Evolutionary conservation across 1,139 yeast species (phyloP).

Genomic region (Debaryomyces robertsiae): DNA sequence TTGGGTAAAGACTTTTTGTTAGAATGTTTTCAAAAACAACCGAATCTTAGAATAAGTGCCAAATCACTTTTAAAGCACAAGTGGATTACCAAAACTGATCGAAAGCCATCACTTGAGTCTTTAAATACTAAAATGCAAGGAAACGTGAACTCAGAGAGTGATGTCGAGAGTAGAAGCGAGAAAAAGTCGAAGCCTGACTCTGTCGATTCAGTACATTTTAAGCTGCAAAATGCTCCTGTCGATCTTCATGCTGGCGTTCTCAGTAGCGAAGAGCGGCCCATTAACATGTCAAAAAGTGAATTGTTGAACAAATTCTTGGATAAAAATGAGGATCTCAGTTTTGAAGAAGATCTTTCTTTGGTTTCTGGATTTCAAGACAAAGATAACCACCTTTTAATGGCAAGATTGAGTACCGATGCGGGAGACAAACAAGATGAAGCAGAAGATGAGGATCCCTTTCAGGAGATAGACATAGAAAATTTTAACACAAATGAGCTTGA

Average conservation of each 20-base stretch:
- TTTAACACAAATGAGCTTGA: constrained; percentile 49
- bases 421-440: constrained; percentile 10
- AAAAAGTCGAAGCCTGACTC: constrained; percentile 44
- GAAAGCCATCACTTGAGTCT: not conserved
- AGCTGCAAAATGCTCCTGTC: constrained; percentile 14
- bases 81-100: constrained; percentile 49
- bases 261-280: constrained; percentile 12
- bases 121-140: not conserved
- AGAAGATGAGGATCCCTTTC: constrained; percentile 43
- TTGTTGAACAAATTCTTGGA: constrained; percentile 36
- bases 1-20: constrained; percentile 63
- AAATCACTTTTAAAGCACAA: constrained; percentile 56
- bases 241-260: constrained; percentile 3
- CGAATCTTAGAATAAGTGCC: constrained; percentile 61
- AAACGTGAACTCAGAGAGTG: not conserved
- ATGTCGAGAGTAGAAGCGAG: constrained; percentile 26
- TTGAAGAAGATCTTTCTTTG: constrained; percentile 14
- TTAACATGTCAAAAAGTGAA: constrained; percentile 27
- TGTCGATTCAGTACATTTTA: constrained; percentile 24
- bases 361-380: constrained; percentile 9
- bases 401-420: not conserved
- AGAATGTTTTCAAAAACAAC: constrained; percentile 80
- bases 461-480: constrained; percentile 41
- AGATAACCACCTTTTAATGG: not conserved
- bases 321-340: constrained; percentile 23